Evolutionary conservation across 768 basidiomycete species (phyloP).

Genomic region (Mycena amicta): DNA sequence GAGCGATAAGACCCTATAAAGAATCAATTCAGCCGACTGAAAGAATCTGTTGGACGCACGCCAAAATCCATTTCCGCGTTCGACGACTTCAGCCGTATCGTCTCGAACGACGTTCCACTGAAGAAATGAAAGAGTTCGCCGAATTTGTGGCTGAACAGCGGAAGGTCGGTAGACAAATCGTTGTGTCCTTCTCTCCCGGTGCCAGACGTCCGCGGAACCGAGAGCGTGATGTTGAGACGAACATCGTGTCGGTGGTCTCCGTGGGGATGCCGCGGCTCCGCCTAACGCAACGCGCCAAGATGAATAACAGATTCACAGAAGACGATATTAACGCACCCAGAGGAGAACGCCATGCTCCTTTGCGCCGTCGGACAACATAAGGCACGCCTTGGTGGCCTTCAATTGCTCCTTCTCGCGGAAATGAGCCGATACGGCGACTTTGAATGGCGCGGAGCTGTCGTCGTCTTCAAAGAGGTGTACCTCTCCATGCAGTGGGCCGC

Average conservation of each 20-base stretch:
- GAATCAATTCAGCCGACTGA: background rate
- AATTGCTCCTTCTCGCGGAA: background rate
- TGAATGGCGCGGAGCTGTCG: background rate
- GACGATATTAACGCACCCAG: slow-evolving; percentile 7
- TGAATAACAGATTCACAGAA: background rate
- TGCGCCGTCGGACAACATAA: background rate
- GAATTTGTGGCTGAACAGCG: slow-evolving; percentile 3
- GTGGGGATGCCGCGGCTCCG: slow-evolving; percentile 10
- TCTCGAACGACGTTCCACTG: slow-evolving; percentile 7
- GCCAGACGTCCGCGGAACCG: background rate
- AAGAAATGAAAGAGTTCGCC: slow-evolving; percentile 8
- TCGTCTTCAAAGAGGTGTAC: slow-evolving; percentile 2
- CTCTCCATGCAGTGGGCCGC: slow-evolving; percentile 7
- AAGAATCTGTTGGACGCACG: background rate
- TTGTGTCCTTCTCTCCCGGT: slow-evolving; percentile 1
- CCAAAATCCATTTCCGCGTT: slow-evolving; percentile 7
- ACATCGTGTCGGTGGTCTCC: slow-evolving; percentile 1
- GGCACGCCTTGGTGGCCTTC: slow-evolving; percentile 4
- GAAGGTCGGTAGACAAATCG: slow-evolving; percentile 15
- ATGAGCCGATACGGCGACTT: slow-evolving; percentile 3
- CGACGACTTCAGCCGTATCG: slow-evolving; percentile 10
- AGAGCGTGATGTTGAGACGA: slow-evolving; percentile 6
- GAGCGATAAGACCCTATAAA: slow-evolving; percentile 2
- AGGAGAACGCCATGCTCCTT: slow-evolving; percentile 11
- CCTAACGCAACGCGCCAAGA: slow-evolving; percentile 6